These are phyloP conservation scores for Purpureocillium takamizusanense DNA, from an alignment of 2,329 filamentous ascomycete genomes.

Conservation along the genomic window DNA sequence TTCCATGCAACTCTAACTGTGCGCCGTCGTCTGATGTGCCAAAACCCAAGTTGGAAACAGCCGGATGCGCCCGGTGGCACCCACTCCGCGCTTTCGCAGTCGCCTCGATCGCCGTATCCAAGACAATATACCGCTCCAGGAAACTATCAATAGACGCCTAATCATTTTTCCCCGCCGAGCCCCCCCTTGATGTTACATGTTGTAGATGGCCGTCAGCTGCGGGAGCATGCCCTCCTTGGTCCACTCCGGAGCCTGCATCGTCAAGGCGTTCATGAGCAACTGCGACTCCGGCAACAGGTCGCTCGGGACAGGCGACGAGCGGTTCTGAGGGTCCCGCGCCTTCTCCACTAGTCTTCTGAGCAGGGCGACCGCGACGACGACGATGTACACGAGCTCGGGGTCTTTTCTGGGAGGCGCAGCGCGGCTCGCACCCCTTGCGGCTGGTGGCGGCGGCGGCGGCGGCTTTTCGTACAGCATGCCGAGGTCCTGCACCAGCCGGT, in stretches of 20 bases:
- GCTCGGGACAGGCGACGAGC: conserved; percentile 42
- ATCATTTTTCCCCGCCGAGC: conserved; percentile 34
- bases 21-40: conserved; percentile 11
- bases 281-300: conserved; percentile 58
- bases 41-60: conserved; percentile 1
- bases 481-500: conserved; percentile 65
- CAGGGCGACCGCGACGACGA: conserved; percentile 58
- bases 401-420: conserved; percentile 30
- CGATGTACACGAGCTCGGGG: conserved; percentile 50
- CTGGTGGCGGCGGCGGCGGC: conserved; percentile 4
- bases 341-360: conserved; percentile 63
- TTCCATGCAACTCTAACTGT: conserved; percentile 12
- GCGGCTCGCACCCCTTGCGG: conserved; percentile 19
- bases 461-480: conserved; percentile 48
- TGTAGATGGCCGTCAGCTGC: conserved; percentile 52
- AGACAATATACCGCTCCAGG: background rate
- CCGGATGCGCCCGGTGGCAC: background rate
- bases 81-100: background rate
- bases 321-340: conserved; percentile 46
- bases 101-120: background rate
- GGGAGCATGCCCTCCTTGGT: conserved; percentile 57
- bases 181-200: conserved; percentile 10
- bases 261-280: conserved; percentile 56
- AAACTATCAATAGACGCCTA: conserved; percentile 1
- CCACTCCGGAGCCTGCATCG: conserved; percentile 54